These are phyloP conservation scores for Yamadazyma aaseri DNA, from an alignment of 1,139 yeast species.

Conservation along the genomic window DNA sequence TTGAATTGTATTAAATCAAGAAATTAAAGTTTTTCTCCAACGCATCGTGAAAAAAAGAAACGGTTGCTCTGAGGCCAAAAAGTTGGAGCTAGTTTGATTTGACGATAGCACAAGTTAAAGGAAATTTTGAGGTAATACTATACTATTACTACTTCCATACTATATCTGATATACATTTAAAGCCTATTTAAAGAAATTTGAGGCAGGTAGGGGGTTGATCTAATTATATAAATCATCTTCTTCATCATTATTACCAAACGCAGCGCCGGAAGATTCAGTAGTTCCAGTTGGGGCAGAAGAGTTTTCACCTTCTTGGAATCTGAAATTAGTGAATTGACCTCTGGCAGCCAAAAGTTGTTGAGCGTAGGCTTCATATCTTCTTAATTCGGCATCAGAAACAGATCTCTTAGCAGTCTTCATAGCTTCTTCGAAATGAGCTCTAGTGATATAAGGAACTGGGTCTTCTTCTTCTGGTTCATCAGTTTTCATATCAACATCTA, in stretches of 20 bases:
- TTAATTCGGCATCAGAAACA: conserved; percentile 93
- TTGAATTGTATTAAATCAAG: too few relatives aligned
- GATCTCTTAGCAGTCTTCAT: conserved; percentile 99
- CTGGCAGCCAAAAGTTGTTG: conserved; percentile 95
- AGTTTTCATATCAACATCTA: conserved; percentile 61
- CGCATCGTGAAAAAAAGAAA: too few relatives aligned
- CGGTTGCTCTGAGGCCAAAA: too few relatives aligned
- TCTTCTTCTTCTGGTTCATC: conserved; percentile 69
- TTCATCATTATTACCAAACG: conserved; percentile 74
- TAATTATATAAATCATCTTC: conserved; percentile 93
- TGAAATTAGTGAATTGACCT: conserved; percentile 81
- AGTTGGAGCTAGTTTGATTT: too few relatives aligned
- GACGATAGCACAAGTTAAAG: too few relatives aligned
- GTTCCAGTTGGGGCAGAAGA: conserved; percentile 18
- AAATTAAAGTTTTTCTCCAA: too few relatives aligned
- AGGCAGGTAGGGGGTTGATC: background rate
- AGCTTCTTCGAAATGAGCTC: conserved; percentile 95
- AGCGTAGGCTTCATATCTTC: conserved; percentile 98
- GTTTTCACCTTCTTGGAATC: conserved; percentile 56
- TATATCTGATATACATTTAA: conserved; percentile 1
- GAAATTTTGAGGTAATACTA: too few relatives aligned
- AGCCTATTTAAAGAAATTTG: background rate
- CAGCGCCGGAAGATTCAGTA: conserved; percentile 24
- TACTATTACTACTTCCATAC: too few relatives aligned
- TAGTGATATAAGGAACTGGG: conserved; percentile 93